Evolutionary conservation across 495 filamentous ascomycete genomes (phyloP), one percentile per base, ranked within the genome.

Genomic region (Aspergillus haitiensis): DNA sequence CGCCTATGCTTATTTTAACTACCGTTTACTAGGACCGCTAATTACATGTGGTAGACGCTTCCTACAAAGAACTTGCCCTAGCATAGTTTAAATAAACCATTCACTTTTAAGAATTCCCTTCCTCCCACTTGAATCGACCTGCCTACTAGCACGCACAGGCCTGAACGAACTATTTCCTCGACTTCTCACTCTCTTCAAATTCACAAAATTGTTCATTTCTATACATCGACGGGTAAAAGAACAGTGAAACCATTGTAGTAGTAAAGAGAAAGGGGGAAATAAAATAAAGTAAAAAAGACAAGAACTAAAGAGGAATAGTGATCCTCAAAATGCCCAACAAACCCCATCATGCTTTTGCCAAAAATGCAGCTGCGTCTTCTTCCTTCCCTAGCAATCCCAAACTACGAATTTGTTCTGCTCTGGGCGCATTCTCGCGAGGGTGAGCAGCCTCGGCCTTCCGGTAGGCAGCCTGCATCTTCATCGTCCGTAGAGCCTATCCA

Each of bases 391-490:
- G 63, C 66, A 97, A 68, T 33, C 93, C 93, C 50, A 97, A 73
- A 71, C 86, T 90, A 72, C 91, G 83, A 76, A 97, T 92, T 74
- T 88, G 81, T 37, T 89, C 90, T 12, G 86, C 89, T 61, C 79
- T 82, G 54, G 85, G 84, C 40, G 85, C 85, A 67, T 91, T 86
- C 64, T 94, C 92, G 71, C 89, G 85, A 55, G 90, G 78, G 65
- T 88, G 81, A 52, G 86, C 80, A 31, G 88, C 86, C 73, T 91
- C 85, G 32, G 87, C 85, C 74, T 90, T 91, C 67, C 90, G 83
- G 75, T 96, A 97, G 55, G 94, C 94, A 44, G 82, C 82, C 79
- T 97, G 93, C 62, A 98, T 78, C 58, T 83, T 83, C 70, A 79
- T 80, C 50, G 86, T 84, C 80, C 92, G 89, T 46, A 89, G 83